These are phyloP conservation scores for Xylaria arbuscula DNA, from an alignment of 2,329 filamentous ascomycete species.

Conservation along the genomic window DNA sequence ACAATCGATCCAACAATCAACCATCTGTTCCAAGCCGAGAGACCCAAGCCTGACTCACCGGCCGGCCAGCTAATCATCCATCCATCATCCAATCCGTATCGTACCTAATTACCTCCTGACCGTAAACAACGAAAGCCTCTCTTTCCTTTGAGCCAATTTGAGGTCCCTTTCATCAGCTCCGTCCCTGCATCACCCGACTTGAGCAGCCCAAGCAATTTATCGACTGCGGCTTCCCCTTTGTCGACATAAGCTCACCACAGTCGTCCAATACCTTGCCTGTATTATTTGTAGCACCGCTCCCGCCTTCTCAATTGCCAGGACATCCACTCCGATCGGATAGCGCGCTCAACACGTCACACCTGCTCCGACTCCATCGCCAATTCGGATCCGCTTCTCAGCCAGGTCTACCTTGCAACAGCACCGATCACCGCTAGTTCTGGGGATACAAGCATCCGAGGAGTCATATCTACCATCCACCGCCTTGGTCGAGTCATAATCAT, in stretches of 20 bases:
- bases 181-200: conserved; percentile 44
- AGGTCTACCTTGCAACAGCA: conserved; percentile 43
- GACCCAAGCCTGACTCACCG: conserved; percentile 42
- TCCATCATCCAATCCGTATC: conserved; percentile 34
- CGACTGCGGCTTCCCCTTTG: conserved; percentile 44
- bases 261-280: conserved; percentile 36
- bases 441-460: conserved; percentile 54
- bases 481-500: conserved; percentile 51
- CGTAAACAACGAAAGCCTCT: conserved; percentile 37
- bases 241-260: conserved; percentile 43
- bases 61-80: conserved; percentile 35
- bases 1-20: conserved; percentile 26
- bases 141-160: conserved; percentile 46
- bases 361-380: conserved; percentile 45
- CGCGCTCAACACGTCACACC: conserved; percentile 50
- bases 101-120: conserved; percentile 45
- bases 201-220: conserved; percentile 37
- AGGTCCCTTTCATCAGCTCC: conserved; percentile 45
- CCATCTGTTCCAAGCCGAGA: conserved; percentile 44
- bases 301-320: conserved; percentile 33
- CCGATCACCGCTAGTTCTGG: conserved; percentile 40
- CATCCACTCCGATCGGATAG: conserved; percentile 42
- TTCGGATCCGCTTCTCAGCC: conserved; percentile 47
- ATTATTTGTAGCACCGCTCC: conserved; percentile 38
- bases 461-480: conserved; percentile 61